Evolutionary conservation across 345 rosid species (phyloP), one percentile per base, ranked within the genome.

Genomic region (Linum tenue): DNA sequence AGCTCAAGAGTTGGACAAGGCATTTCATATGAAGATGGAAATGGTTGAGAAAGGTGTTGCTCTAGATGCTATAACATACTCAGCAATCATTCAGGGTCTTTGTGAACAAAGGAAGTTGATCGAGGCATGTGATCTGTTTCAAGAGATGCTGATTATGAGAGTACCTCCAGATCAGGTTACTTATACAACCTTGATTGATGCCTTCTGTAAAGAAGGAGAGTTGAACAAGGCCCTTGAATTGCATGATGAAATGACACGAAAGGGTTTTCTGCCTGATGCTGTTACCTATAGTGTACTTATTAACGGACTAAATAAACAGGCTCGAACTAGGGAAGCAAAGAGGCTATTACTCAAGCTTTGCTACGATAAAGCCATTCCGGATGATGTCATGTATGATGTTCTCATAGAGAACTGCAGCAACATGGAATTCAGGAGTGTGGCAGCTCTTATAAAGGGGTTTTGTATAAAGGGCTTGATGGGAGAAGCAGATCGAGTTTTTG

Each of bases 381-480:
- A 73, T 42, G 82, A 77, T 62, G 81, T 89, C 39, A 84, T 86
- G 2, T 89, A 89, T 61, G 68, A 84, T 36, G 80, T 92, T 6
- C 82, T 92, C 59, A 84, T 89, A 55, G 89, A 87, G 65, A 92
- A 75, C 65, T 89, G 96, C 70, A 59, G 80, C 50, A 82, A 73
- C 72, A 70, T 65, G 41, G 92, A 86, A 72, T 87, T 86, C 61
- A 86, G 73, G 77, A 86, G 83, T 37, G 86, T 50, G 22, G 82
- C 79, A 4, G 87, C 89, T 55, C 95, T 89, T 66, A 67, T 92
- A 35, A 92, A 87, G 75, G 96, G 96, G 17, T 89, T 92, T 70
- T 92, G 98, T 65, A 83, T 86, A 95, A 89, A 89, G 76, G 96
- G 95, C 50, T 76, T 92, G 86, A 87, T 89, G 89, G 65, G 71